Conservation (phyloP, 2,329 filamentous ascomycete species). For the Cyphellophora attinorum region DNA sequence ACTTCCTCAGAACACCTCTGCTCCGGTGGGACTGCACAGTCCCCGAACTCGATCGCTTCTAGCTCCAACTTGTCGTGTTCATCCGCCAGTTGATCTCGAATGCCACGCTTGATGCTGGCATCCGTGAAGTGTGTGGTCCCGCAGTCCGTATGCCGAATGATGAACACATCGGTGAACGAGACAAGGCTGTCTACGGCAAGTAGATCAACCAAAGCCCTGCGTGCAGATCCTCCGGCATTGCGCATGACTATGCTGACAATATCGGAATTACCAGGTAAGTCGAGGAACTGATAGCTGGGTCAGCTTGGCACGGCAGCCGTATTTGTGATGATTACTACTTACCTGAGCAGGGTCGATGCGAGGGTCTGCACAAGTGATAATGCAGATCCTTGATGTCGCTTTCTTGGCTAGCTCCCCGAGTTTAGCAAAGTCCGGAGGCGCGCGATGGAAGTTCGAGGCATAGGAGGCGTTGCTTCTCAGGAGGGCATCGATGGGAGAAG, state of each 20-base stretch:
- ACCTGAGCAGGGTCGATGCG: slow-evolving; percentile 7
- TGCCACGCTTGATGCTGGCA: background rate
- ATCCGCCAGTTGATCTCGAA: too few species aligned
- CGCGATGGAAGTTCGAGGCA: background rate
- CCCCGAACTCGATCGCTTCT: background rate
- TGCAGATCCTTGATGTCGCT: background rate
- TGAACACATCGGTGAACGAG: slow-evolving; percentile 2
- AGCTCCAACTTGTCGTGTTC: too few species aligned
- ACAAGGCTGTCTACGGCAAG: slow-evolving; percentile 4
- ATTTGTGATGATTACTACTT: background rate
- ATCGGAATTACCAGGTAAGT: background rate
- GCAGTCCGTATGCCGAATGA: slow-evolving; percentile 5
- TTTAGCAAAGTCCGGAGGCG: background rate
- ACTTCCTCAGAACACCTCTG: background rate
- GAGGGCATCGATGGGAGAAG: background rate
- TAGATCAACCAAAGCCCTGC: slow-evolving; percentile 2
- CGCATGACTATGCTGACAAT: background rate
- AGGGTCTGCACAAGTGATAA: slow-evolving; percentile 10
- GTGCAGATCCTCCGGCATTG: slow-evolving; percentile 1
- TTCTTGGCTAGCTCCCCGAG: background rate
- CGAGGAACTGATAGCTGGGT: slow-evolving; percentile 7
- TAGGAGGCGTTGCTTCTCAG: background rate
- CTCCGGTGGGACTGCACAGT: background rate
- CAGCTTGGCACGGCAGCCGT: background rate
- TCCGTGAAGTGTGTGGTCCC: background rate